Evolutionary conservation across 2,329 filamentous ascomycete genomes (phyloP).

Genomic region (Malbranchea cinnamomea): DNA sequence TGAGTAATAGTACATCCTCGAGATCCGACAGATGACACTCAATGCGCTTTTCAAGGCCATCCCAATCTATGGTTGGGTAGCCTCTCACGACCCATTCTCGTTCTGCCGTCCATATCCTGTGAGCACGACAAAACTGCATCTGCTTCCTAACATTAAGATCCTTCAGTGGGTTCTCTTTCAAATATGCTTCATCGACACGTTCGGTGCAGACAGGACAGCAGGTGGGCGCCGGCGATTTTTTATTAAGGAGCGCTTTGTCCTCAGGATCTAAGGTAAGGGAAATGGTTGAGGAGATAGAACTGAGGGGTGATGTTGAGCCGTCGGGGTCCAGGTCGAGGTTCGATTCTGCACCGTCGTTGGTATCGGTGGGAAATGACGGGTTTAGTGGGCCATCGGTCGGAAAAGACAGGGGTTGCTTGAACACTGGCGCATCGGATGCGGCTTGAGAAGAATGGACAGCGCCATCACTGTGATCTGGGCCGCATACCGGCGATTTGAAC

Average conservation of each 20-base stretch:
- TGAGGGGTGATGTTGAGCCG: constrained; percentile 16
- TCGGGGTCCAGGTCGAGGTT: constrained; percentile 11
- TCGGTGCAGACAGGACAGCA: constrained; percentile 54
- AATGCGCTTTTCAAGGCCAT: constrained; percentile 43
- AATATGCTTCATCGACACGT: constrained; percentile 38
- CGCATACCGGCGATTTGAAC: constrained; percentile 3
- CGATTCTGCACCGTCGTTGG: no score
- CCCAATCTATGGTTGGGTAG: constrained; percentile 63
- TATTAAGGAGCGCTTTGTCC: constrained; percentile 9
- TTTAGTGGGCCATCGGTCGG: constrained; percentile 14
- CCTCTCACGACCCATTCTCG: constrained; percentile 35
- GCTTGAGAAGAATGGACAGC: constrained; percentile 6
- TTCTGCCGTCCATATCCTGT: constrained; percentile 42
- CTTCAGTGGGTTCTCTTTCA: constrained; percentile 26
- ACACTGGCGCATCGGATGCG: constrained; percentile 7
- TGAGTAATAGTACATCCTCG: constrained; percentile 34
- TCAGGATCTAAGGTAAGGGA: constrained; percentile 11
- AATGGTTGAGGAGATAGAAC: constrained; percentile 14
- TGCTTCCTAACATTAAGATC: constrained; percentile 27
- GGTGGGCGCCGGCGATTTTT: constrained; percentile 12
- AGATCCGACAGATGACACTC: constrained; percentile 40
- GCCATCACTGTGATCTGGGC: constrained; percentile 3
- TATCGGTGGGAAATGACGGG: constrained; percentile 16
- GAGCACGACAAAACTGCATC: constrained; percentile 47
- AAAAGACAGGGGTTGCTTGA: constrained; percentile 16